phyloP scores from a whole-genome alignment of 108 stramenopile species.

The Skeletonema potamos region DNA sequence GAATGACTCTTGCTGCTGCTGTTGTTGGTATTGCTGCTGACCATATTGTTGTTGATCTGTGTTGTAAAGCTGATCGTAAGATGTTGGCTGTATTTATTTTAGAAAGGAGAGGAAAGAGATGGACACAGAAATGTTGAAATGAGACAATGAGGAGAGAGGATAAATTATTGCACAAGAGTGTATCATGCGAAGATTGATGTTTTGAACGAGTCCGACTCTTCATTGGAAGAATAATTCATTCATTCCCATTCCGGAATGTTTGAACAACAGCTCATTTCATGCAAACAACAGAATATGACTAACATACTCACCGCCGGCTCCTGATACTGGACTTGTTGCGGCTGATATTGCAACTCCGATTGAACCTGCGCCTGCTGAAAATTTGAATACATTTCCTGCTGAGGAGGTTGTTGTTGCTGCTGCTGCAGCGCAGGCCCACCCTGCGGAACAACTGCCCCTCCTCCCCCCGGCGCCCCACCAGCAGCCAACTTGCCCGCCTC shows the following conservation, averaged over 20 bases:
- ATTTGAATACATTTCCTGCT: constrained; percentile 42
- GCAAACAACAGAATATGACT: background rate
- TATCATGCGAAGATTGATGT: background rate
- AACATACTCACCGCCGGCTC: background rate
- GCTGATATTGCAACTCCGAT: constrained; percentile 2
- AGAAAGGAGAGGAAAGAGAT: background rate
- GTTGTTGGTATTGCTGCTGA: constrained; percentile 21
- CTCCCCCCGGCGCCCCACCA: constrained; percentile 48
- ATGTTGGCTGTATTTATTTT: constrained; percentile 56
- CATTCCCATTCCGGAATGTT: background rate
- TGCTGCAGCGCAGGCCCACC: constrained; percentile 4
- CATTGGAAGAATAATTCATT: background rate
- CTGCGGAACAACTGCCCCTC: constrained; percentile 19
- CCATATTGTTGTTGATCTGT: constrained; percentile 19
- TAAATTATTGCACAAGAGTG: background rate
- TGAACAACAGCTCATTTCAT: background rate
- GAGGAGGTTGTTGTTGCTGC: constrained; percentile 2
- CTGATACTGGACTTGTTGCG: constrained; percentile 16
- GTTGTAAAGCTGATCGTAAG: constrained; percentile 32
- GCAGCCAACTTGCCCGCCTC: constrained; percentile 82
- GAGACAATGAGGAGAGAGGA: background rate
- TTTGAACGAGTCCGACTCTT: background rate
- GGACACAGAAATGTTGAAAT: background rate
- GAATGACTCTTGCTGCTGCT: constrained; percentile 1
- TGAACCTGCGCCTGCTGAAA: constrained; percentile 47